Base-by-base conservation (phyloP, 2,329 filamentous ascomycete genomes). In the Venturia oleaginea region DNA sequence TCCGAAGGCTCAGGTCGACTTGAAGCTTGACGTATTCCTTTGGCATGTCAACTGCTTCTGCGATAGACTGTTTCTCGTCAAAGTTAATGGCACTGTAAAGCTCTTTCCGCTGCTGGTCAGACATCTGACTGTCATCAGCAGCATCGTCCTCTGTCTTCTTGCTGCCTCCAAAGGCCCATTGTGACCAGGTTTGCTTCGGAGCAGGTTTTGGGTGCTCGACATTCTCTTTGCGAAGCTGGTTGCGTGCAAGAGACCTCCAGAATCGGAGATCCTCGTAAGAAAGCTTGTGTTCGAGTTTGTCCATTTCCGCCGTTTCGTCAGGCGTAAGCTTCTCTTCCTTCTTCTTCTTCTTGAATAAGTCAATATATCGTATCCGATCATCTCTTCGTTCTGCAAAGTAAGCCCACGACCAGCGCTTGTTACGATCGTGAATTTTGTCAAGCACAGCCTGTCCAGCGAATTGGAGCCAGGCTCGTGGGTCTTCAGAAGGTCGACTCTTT, bases 61-160 rank as follows among this genome's bases (percentile, higher is more conserved):
- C 83, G 46, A 99, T 83, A 1, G 89, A 90, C 66, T 92, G 87
- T 79, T 97, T 97, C 76, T 99, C 94, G 67, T 99, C 91, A 87
- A 93, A 99, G 71, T 97, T 94, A 70, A 99, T 99, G 61, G 91
- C 95, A 69, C 95, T 89, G 75, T 97, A 99, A 11, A 99, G 83
- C 76, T 99, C 93, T 74, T 97, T 92, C 51, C 93, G 88, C 74
- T 99, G 92, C 75, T 97, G 88, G 67, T 99, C 94, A 0, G 91
- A 95, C 83, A 99, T 96, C 66, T 91, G 85, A 0, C 87, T 90
- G 67, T 92, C 89, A 69, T 95, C 89, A 4, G 86, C 82, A 55
- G 89, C 81, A 48, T 89, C 83, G 61, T 82, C 78, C 61, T 87
- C 81, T 0, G 86, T 84, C 70, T 92, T 90, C 65, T 76, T 76